Conservation (phyloP, 179 eudicot genomes). For the Silene coronaria region DNA sequence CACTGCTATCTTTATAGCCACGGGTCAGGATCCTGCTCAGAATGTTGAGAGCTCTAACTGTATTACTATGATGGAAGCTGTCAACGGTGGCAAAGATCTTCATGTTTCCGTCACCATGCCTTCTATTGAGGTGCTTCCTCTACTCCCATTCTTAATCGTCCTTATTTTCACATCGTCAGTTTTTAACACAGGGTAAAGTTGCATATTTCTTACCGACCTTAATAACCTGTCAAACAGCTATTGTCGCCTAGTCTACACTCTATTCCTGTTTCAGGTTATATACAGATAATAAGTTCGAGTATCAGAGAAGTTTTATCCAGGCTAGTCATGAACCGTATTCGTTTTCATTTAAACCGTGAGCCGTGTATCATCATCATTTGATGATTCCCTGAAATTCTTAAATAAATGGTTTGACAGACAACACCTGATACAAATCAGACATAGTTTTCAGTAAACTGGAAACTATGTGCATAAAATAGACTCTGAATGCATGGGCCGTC, state of each 20-base stretch:
- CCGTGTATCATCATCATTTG: not conserved
- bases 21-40: slow-evolving; percentile 35
- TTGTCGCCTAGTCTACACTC: not conserved
- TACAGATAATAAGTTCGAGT: not conserved
- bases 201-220: too few relatives aligned
- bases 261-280: not conserved
- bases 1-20: slow-evolving; percentile 31
- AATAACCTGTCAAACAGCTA: too few relatives aligned
- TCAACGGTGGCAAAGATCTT: slow-evolving; percentile 28
- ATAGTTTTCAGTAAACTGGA: slow-evolving; percentile 11
- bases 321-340: not conserved
- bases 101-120: slow-evolving; percentile 40
- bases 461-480: not conserved
- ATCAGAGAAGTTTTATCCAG: not conserved
- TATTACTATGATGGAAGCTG: slow-evolving; percentile 35
- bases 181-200: not conserved
- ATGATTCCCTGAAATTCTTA: not conserved
- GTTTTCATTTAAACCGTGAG: too few relatives aligned
- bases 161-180: not conserved
- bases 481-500: slow-evolving; percentile 18
- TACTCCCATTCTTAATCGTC: not conserved
- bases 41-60: slow-evolving; percentile 36
- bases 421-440: slow-evolving; percentile 11
- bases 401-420: not conserved
- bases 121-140: slow-evolving; percentile 31